Base-by-base conservation (phyloP, 1,284 basidiomycete species). In the Neonothopanus nambi region DNA sequence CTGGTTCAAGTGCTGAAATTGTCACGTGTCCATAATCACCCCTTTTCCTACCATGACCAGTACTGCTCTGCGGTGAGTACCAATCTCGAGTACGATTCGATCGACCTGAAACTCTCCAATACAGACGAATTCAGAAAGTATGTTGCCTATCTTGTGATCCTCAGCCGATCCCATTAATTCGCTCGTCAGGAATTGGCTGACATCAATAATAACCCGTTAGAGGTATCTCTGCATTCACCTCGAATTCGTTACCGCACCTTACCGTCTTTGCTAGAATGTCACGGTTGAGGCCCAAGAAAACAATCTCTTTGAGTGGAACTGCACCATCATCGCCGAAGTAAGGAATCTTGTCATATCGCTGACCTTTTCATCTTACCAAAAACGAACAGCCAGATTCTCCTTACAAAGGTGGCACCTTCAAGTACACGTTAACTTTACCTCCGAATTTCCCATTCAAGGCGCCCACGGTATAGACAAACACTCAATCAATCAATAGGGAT, bases 371-470 rank as follows among this genome's bases (percentile, higher is more conserved):
- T 41, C 51, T 28, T 35, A 18, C 48, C 33, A 44, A 35, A 33
- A 52, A 41, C 41, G 28, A 47, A 39, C 42, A 94, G 90, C 65
- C 81, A 51, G 83, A 85, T 54, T 89, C 89, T 37, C 92, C 93
- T 0, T 96, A 95, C 78, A 88, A 85, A 66, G 84, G 83, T 52
- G 94, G 94, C 47, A 90, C 80, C 1, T 96, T 93, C 72, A 76
- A 80, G 56, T 88, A 94, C 69, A 83, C 75, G 40, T 70, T 95
- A 23, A 75, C 78, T 24, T 80, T 94, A 44, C 87, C 90, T 1
- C 66, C 79, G 18, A 89, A 87, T 67, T 96, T 89, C 64, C 94
- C 94, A 0, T 97, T 96, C 85, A 95, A 95, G 70, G 83, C 91
- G 2, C 92, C 92, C 37, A 78, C 78, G 46, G 92, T 93, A 68